Evolutionary conservation across 192 early-diverging fungal species (phyloP), one percentile per base, ranked within the genome.

Genomic region (Geranomyces michiganensis): DNA sequence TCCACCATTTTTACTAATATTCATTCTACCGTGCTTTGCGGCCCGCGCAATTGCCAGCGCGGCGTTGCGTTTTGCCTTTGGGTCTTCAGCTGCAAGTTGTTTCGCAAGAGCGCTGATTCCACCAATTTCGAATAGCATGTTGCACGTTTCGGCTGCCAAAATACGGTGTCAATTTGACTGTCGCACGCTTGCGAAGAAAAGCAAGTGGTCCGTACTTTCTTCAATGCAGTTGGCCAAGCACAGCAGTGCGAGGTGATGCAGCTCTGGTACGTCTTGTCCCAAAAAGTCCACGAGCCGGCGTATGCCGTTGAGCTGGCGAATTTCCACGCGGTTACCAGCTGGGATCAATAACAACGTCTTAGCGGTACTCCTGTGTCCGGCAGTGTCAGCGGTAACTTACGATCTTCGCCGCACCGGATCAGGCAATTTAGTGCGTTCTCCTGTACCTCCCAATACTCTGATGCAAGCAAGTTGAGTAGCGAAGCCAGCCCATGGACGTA

Each of bases 401-500:
- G 66, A 62, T 85, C 84, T 73, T 85, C 84, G 8, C 79, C 74
- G 36, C 71, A 76, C 22, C 71, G 62, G 45, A 82, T 79, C 32
- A 85, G 68, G 56, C 76, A 66, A 15, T 72, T 73, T 48, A 85
- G 62, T 7, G 78, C 78, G 58, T 79, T 78, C 70, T 82, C 81
- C 70, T 83, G 84, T 24, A 85, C 73, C 71, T 85, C 84, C 21
- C 60, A 73, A 47, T 78, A 81, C 46, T 85, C 84, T 8, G 74
- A 76, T 9, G 73, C 74, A 10, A 85, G 77, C 4, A 83, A 62
- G 43, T 85, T 80, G 21, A 83, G 68, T 1, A 85, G 71, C 6
- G 81, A 72, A 1, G 70, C 64, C 12, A 85, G 55, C 13, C 84
- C 84, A 56, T 82, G 76, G 1, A 75, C 78, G 67, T 78, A 81